Base-by-base conservation (phyloP, 1,284 basidiomycete genomes). In the Cryptococcus sp. region DNA sequence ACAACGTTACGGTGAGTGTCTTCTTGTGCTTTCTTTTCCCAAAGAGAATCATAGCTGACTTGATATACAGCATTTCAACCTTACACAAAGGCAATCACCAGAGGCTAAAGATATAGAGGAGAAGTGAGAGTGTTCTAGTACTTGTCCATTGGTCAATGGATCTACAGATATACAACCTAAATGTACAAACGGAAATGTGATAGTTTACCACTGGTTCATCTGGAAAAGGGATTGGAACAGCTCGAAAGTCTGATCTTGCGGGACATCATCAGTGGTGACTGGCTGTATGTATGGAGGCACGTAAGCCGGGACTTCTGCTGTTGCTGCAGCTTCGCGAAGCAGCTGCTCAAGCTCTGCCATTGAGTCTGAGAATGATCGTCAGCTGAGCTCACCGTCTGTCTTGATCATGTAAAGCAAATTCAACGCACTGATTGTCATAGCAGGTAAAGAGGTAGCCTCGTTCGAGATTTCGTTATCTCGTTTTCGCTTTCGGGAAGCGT, bases 191-290 rank as follows among this genome's bases (percentile, higher is more conserved):
- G 29, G 29, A 34, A 13, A 34, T 34, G 29, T 13, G 29, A 34
- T 4, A 34, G 29, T 34, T 40, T 29, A 54, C 52, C 52, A 58
- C 47, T 58, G 52, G 25, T 57, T 51, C 48, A 60, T 56, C 47
- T 52, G 41, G 25, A 60, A 60, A 5, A 60, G 48, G 11, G 54
- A 57, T 20, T 60, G 48, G 53, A 56, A 60, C 38, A 60, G 55
- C 19, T 60, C 54, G 8, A 53, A 29, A 22, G 54, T 45, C 41
- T 47, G 51, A 16, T 56, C 50, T 7, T 40, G 22, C 13, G 41
- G 41, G 25, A 40, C 38, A 5, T 45, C 40, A 7, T 13, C 38
- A 15, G 19, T 25, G 4, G 46, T 26, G 15, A 34, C 13, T 10
- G 29, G 29, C 8, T 34, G 29, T 34, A 34, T 34, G 8, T 34